Base-by-base conservation (phyloP, 2,329 filamentous ascomycete genomes). In the Chrysoporthe cubensis region DNA sequence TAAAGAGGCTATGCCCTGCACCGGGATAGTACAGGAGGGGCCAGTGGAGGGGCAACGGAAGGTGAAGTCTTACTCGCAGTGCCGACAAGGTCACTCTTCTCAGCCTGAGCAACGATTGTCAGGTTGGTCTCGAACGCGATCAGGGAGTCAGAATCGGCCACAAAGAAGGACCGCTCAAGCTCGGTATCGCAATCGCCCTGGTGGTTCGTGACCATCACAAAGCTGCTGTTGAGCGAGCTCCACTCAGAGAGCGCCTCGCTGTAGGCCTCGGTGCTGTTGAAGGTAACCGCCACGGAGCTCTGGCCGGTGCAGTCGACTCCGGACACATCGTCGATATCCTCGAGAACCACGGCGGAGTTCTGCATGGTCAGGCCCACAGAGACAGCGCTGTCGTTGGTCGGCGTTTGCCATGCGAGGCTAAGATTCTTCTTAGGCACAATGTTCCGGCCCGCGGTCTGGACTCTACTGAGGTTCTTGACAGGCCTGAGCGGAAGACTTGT, bases 271-370 rank as follows among this genome's bases (percentile, higher is more conserved):
- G 62, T 66, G 6, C 59, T 64, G 62, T 64, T 70, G 65, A 73
- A 73, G 34, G 72, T 70, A 52, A 73, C 59, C 42, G 72, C 66
- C 57, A 73, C 87, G 32, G 85, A 83, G 16, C 82, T 77, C 32
- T 83, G 65, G 13, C 68, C 84, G 75, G 88, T 88, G 72, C 86
- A 88, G 59, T 81, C 74, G 65, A 89, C 78, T 1, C 85, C 88
- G 13, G 82, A 80, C 9, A 87, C 69, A 4, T 81, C 87, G 34
- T 86, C 87, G 46, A 73, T 60, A 54, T 73, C 72, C 67, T 73
- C 72, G 40, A 73, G 72, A 14, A 70, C 59, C n/a, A 73, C 71
- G 7, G 71, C 68, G 3, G 71, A 67, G 48, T 71, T 71, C 61
- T 71, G 71, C 83, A 82, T 64, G 80, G 83, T 60, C 82, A 85